These are phyloP conservation scores for Paspalum notatum DNA, from an alignment of 176 grass and related monocot genomes.

Conservation along the genomic window DNA sequence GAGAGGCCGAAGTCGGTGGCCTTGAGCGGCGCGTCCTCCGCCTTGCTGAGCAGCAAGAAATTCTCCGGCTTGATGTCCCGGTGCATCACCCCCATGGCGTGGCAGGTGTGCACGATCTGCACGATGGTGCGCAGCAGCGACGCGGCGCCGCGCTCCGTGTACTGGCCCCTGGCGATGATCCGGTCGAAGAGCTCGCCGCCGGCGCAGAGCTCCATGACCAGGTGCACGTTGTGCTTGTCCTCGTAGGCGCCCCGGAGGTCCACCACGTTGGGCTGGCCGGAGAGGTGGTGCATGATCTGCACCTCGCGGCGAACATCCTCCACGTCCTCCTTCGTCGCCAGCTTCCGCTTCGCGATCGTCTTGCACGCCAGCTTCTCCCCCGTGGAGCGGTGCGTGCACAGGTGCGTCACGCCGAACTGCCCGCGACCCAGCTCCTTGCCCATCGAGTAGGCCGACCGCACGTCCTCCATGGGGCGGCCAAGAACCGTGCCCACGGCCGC, in stretches of 20 bases:
- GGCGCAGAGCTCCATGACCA: constrained; percentile 93
- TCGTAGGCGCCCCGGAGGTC: constrained; percentile 69
- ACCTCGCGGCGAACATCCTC: constrained; percentile 81
- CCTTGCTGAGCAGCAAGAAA: constrained; percentile 64
- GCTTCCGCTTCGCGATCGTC: constrained; percentile 82
- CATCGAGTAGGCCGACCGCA: constrained; percentile 51
- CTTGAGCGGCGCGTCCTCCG: constrained; percentile 66
- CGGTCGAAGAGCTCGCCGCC: constrained; percentile 92
- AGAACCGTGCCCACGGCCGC: constrained; percentile 63
- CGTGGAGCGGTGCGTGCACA: constrained; percentile 66
- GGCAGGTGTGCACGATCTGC: constrained; percentile 64
- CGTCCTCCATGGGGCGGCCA: constrained; percentile 70
- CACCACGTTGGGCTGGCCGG: constrained; percentile 69
- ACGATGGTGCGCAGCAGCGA: constrained; percentile 59
- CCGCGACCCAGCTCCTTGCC: constrained; percentile 89
- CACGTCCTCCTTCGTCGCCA: constrained; percentile 54
- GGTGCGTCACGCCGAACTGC: constrained; percentile 88
- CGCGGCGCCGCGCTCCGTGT: constrained; percentile 76
- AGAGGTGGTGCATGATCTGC: constrained; percentile 86
- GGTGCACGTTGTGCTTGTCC: constrained; percentile 78
- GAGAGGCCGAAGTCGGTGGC: constrained; percentile 89
- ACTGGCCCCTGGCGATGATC: constrained; percentile 72
- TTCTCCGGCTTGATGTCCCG: constrained; percentile 91
- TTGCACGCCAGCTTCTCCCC: constrained; percentile 85
- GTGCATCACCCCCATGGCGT: constrained; percentile 88